Percentiles rank a stretch among this genome's conserved stretches.
Conservation (phyloP, 257 asterid genomes). For the Schizonepeta tenuifolia region DNA sequence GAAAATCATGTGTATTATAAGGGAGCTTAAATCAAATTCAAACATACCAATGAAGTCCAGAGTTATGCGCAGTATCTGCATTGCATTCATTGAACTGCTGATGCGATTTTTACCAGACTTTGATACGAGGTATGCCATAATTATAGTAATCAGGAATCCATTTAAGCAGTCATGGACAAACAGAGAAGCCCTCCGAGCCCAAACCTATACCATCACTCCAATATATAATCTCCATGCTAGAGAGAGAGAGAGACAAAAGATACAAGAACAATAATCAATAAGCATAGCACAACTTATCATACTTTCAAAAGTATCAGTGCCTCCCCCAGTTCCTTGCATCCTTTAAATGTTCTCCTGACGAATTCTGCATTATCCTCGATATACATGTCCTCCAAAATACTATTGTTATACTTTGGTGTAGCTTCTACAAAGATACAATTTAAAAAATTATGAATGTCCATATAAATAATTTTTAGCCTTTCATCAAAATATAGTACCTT, state of each 20-base stretch:
- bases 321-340: conserved; percentile 76
- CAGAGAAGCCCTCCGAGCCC: conserved; percentile 83
- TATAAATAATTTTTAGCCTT: conserved; percentile 26
- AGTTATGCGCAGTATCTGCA: conserved; percentile 87
- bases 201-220: conserved; percentile 60
- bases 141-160: conserved; percentile 74
- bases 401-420: conserved; percentile 82
- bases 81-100: conserved; percentile 67
- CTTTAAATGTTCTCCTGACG: conserved; percentile 62
- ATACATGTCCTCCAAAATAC: conserved; percentile 95
- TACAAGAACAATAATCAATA: conserved; percentile 32
- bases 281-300: conserved; percentile 37
- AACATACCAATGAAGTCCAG: conserved; percentile 85
- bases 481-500: conserved; percentile 54
- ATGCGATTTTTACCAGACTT: conserved; percentile 69
- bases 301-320: conserved; percentile 87
- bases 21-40: conserved; percentile 2
- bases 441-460: conserved; percentile 27
- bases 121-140: conserved; percentile 77
- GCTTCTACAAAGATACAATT: conserved; percentile 53
- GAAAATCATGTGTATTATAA: neutral
- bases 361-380: conserved; percentile 78
- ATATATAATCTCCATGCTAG: conserved; percentile 25
- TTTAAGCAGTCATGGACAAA: conserved; percentile 86
- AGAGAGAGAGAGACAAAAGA: neutral